A percentile compares a stretch with the other conserved stretches of the same genome.
phyloP scores from a whole-genome alignment of 441 rosid species.

The Populus hybrid region DNA sequence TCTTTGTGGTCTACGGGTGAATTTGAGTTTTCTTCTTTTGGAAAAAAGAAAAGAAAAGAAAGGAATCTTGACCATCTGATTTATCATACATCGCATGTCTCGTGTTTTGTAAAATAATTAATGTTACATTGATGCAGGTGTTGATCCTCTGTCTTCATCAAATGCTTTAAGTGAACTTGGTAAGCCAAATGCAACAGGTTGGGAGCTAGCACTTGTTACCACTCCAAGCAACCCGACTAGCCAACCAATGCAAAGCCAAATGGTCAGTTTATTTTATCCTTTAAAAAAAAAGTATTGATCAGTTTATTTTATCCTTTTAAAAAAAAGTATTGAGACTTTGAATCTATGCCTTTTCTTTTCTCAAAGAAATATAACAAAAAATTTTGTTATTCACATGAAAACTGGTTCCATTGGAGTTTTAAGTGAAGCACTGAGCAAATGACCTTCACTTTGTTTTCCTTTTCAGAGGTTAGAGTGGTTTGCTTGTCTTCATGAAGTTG shows the following conservation, averaged over 20 bases:
- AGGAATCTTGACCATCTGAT: neutral
- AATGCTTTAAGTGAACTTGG: conserved; percentile 50
- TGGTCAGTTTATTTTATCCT: conserved; percentile 34
- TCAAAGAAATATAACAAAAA: neutral
- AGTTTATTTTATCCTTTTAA: neutral
- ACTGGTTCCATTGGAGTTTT: neutral
- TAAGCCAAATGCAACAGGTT: conserved; percentile 43
- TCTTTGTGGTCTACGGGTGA: neutral
- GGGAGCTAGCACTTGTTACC: conserved; percentile 87
- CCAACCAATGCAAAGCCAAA: conserved; percentile 31
- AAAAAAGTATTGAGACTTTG: neutral
- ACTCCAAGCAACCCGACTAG: conserved; percentile 47
- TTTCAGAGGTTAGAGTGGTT: neutral
- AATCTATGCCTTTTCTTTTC: neutral
- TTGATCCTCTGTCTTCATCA: conserved; percentile 32
- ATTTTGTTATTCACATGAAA: neutral
- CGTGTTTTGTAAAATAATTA: too few relatives aligned
- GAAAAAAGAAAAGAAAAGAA: neutral
- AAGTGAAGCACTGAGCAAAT: neutral
- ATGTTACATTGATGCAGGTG: conserved; percentile 26
- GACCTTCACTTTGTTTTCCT: neutral
- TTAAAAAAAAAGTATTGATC: neutral
- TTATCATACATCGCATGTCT: neutral
- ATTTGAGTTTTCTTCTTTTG: neutral
- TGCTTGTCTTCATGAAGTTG: neutral